Evolutionary conservation across 2,329 filamentous ascomycete genomes (phyloP), one percentile per base, ranked within the genome.

Genomic region (Coniochaeta hoffmannii): DNA sequence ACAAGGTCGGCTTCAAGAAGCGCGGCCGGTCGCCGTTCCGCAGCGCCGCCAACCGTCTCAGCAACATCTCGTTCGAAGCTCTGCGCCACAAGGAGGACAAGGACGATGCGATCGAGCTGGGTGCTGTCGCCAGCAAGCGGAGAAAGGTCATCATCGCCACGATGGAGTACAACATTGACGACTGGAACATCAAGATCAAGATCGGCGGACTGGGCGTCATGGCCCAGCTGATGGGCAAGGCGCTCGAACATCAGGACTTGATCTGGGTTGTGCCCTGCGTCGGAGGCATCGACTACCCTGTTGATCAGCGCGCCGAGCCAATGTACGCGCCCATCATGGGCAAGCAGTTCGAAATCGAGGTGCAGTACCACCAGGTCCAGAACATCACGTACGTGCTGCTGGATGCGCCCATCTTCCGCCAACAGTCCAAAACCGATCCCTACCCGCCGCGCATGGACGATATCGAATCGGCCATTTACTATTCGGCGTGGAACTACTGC

Each of bases 91-190:
- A 64, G 56, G 64, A 64, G 53, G 64, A 58, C 26, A 63, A 64
- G 53, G 64, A 58, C 26, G 59, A 59, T 4, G 59, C 46, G 34
- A 56, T 62, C 44, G 64, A 64, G 53, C 53, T 64, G 38, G 58
- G 46, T 32, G 61, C 44, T 1, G 50, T 65, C 12, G 58, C 57
- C 4, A 28, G 60, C 15, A 67, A 72, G 19, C 64, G 73, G 46
- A 72, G 80, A n/a, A 86, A 78, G 31, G 79, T 86, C 2, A 74
- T 88, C 22, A 85, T 88, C 54, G 85, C 83, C 12, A 87, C 85
- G 7, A 86, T 88, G 81, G 85, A 88, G 66, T 88, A 88, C 68
- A 83, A 87, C 58, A 87, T 88, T 58, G 81, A 85, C 55, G 85
- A 88, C 64, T 87, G 85, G 81, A 76, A 70, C 4, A 84, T 88